A percentile compares a stretch with the other conserved stretches of the same genome.
Evolutionary conservation across 345 rosid species (phyloP).

Genomic region (Turnera subulata): DNA sequence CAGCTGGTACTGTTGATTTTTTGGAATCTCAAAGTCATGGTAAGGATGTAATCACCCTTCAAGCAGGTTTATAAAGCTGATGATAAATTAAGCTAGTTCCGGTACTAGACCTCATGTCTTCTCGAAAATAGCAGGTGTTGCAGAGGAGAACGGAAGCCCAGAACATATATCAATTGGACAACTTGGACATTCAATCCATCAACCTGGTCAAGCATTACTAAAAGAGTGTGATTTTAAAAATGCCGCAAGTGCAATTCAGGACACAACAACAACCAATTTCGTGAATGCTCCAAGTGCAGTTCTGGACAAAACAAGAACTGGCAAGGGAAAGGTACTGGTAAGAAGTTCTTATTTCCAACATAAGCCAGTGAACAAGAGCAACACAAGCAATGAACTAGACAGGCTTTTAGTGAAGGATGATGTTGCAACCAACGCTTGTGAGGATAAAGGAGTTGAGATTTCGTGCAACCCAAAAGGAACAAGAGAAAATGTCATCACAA

Average conservation of each 20-base stretch:
- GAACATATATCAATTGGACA: slow-evolving; percentile 22
- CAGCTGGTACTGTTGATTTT: slow-evolving; percentile 16
- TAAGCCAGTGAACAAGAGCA: slow-evolving; percentile 38
- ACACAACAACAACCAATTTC: slow-evolving; percentile 37
- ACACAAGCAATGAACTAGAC: slow-evolving; percentile 32
- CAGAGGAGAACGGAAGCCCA: slow-evolving; percentile 17
- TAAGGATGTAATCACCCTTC: slow-evolving; percentile 20
- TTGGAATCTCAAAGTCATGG: slow-evolving; percentile 32
- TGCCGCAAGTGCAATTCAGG: slow-evolving; percentile 27
- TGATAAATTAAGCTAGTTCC: neutral
- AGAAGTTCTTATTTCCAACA: slow-evolving; percentile 66
- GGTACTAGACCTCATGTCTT: slow-evolving; percentile 1
- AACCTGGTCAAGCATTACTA: slow-evolving; percentile 25
- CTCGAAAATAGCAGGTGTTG: slow-evolving; percentile 16
- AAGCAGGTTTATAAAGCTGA: neutral
- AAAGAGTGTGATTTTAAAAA: slow-evolving; percentile 27
- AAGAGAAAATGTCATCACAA: slow-evolving; percentile 5
- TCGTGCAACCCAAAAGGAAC: slow-evolving; percentile 7
- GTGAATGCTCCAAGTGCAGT: slow-evolving; percentile 22
- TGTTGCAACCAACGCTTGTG: slow-evolving; percentile 14
- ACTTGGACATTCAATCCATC: slow-evolving; percentile 19
- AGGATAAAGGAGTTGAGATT: neutral
- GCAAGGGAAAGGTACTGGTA: slow-evolving; percentile 42
- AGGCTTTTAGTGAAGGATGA: slow-evolving; percentile 21
- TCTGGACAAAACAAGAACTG: slow-evolving; percentile 39